Base-by-base conservation (phyloP, 495 filamentous ascomycete genomes). In the Xylaria acuta region DNA sequence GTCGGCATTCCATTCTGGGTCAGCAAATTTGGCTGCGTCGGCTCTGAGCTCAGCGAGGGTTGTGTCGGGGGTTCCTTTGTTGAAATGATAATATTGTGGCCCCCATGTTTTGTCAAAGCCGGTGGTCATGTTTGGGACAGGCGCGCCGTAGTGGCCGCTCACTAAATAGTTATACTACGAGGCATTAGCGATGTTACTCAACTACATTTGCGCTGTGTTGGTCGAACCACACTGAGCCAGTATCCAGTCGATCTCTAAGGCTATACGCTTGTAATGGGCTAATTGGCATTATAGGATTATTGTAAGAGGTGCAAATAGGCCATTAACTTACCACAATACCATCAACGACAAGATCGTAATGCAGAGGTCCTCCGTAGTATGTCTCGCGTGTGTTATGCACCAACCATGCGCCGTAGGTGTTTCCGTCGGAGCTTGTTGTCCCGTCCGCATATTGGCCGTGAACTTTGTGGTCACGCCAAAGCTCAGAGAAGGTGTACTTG, bases 311-410 rank as follows among this genome's bases (percentile, higher is more conserved):
- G 20, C n/a, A 49, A 67, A 69, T 49, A 34, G 81, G 72, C 59
- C 82, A 83, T 38, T 12, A 3, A 74, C 89, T 88, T 73, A 88
- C 88, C 2, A 89, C 82, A 63, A 89, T 89, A 5, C 86, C 86
- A 71, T 89, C 88, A 18, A 89, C 87, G 0, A 84, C 84, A 18
- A 89, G 78, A 74, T 89, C 87, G 0, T 86, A 87, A 76, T 89
- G 86, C 2, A 87, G 72, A 3, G 86, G 87, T 3, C 87, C 88
- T 8, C 87, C 87, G 70, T 86, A 89, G 76, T 89, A 89, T 8
- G 87, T 90, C 70, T 90, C 86, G 75, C 85, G 85, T 0, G 84
- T 89, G 54, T 90, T 89, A 80, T 88, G 85, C 14, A 90, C 86
- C 20, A 89, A 70, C 88, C 87, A 88, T 5, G 86, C 86, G 16